phyloP scores from a whole-genome alignment of 2,329 filamentous ascomycete genomes.

The Fusarium sp. region DNA sequence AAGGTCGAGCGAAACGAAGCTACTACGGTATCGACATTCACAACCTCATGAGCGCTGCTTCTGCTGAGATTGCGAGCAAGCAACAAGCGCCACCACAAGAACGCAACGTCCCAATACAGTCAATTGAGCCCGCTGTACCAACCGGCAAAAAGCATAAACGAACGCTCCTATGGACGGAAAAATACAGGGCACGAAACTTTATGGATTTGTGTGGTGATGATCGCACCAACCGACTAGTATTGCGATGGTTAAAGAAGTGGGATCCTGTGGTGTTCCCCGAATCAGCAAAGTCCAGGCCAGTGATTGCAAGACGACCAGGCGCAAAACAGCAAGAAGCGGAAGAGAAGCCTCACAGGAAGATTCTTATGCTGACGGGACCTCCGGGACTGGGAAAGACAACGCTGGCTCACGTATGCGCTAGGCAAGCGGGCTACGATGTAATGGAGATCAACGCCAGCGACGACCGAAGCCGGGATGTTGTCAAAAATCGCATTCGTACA shows the following conservation, averaged over 20 bases:
- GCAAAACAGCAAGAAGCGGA: slow-evolving; percentile 67
- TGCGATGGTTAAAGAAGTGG: slow-evolving; percentile 96
- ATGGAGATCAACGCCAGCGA: slow-evolving; percentile 99
- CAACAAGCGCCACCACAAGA: slow-evolving; percentile 42
- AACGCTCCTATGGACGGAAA: slow-evolving; percentile 92
- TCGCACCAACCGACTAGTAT: slow-evolving; percentile 88
- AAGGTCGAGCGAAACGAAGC: slow-evolving; percentile 78
- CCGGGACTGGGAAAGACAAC: slow-evolving; percentile 97
- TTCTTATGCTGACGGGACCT: slow-evolving; percentile 90
- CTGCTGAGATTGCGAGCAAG: slow-evolving; percentile 68
- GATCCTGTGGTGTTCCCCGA: slow-evolving; percentile 93
- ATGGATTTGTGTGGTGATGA: slow-evolving; percentile 96
- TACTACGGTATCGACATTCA: slow-evolving; percentile 97
- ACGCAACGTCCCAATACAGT: slow-evolving; percentile 57
- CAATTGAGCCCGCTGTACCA: slow-evolving; percentile 58
- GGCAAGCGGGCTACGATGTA: slow-evolving; percentile 95
- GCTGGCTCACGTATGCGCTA: slow-evolving; percentile 93
- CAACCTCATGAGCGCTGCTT: slow-evolving; percentile 80
- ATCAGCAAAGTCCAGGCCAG: slow-evolving; percentile 71
- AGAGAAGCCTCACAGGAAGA: slow-evolving; percentile 86
- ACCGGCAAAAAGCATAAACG: slow-evolving; percentile 60
- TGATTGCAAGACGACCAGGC: slow-evolving; percentile 60
- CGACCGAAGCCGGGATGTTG: slow-evolving; percentile 89
- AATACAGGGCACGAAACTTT: slow-evolving; percentile 93
- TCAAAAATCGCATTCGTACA: slow-evolving; percentile 91